Conservation (phyloP, 495 filamentous ascomycete genomes). For the Filosporella fistucella region DNA sequence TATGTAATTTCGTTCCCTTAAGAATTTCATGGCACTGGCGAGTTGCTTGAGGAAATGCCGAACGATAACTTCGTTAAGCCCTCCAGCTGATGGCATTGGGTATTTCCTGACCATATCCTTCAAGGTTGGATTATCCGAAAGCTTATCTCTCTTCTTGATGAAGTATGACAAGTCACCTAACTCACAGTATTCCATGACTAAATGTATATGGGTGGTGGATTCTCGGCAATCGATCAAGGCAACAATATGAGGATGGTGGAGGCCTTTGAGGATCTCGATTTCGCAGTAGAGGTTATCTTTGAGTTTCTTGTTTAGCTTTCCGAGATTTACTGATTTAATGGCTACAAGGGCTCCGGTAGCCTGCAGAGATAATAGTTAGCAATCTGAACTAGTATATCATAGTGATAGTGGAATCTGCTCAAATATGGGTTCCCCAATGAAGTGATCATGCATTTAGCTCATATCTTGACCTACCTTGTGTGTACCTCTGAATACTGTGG, state of each 20-base stretch:
- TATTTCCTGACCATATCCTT: constrained; percentile 87
- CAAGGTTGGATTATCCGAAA: constrained; percentile 70
- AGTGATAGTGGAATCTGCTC: no score
- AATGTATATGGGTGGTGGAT: constrained; percentile 79
- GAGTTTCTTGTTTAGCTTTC: constrained; percentile 88
- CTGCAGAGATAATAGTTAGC: constrained; percentile 42
- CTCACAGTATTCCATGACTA: constrained; percentile 98
- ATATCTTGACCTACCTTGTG: constrained; percentile 60
- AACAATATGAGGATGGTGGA: constrained; percentile 96
- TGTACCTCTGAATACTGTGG: constrained; percentile 82
- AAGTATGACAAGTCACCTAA: constrained; percentile 89
- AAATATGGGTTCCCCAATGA: no score
- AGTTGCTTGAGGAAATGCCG: constrained; percentile 97
- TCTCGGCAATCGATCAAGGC: constrained; percentile 92
- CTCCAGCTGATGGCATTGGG: constrained; percentile 72
- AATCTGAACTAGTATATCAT: no score
- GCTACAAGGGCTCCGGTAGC: constrained; percentile 69
- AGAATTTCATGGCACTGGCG: constrained; percentile 83
- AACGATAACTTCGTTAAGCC: constrained; percentile 87
- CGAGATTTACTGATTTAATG: constrained; percentile 91
- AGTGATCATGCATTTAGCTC: no score
- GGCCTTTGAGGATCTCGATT: constrained; percentile 85
- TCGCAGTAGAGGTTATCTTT: constrained; percentile 94
- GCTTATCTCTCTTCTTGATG: constrained; percentile 84
- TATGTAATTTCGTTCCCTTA: constrained; percentile 79